These are phyloP conservation scores for Azolla pinnata DNA, from an alignment of 75 land plant species.

Conservation along the genomic window DNA sequence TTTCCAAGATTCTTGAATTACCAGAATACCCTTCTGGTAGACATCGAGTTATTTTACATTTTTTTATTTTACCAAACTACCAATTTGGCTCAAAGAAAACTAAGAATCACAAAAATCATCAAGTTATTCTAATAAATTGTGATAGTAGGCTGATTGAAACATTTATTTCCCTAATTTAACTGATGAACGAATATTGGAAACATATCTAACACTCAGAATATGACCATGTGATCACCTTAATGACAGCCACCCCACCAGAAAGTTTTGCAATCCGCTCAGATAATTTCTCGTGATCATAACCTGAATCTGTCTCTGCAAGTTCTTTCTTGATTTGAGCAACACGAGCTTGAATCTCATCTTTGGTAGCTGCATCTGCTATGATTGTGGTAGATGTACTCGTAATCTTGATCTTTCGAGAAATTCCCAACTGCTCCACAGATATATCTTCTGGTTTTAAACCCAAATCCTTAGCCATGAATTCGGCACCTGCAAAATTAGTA, in stretches of 20 bases:
- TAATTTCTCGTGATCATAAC: slow-evolving; percentile 43
- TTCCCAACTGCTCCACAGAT: slow-evolving; percentile 88
- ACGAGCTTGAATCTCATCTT: slow-evolving; percentile 79
- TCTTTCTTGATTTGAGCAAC: slow-evolving; percentile 80
- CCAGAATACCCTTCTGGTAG: not conserved
- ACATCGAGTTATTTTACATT: too few relatives aligned
- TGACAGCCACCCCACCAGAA: slow-evolving; percentile 87
- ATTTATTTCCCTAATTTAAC: too few relatives aligned
- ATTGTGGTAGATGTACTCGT: slow-evolving; percentile 67
- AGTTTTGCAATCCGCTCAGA: slow-evolving; percentile 85
- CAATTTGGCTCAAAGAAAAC: not conserved
- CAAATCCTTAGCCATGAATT: slow-evolving; percentile 69
- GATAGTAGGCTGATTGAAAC: too few relatives aligned
- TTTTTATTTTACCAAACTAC: not conserved
- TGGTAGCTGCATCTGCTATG: slow-evolving; percentile 64
- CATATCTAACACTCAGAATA: slow-evolving; percentile 4
- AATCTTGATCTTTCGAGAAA: slow-evolving; percentile 63
- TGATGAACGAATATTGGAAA: not conserved
- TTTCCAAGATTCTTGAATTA: not conserved
- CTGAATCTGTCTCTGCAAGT: slow-evolving; percentile 49
- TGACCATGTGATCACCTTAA: slow-evolving; percentile 55
- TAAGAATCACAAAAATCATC: not conserved
- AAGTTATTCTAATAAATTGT: too few relatives aligned
- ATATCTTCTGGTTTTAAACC: slow-evolving; percentile 49
- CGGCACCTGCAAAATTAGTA: slow-evolving; percentile 70